Evolutionary conservation across 306 rosid species (phyloP), one percentile per base, ranked within the genome.

Genomic region (Psophocarpus tetragonolobus): DNA sequence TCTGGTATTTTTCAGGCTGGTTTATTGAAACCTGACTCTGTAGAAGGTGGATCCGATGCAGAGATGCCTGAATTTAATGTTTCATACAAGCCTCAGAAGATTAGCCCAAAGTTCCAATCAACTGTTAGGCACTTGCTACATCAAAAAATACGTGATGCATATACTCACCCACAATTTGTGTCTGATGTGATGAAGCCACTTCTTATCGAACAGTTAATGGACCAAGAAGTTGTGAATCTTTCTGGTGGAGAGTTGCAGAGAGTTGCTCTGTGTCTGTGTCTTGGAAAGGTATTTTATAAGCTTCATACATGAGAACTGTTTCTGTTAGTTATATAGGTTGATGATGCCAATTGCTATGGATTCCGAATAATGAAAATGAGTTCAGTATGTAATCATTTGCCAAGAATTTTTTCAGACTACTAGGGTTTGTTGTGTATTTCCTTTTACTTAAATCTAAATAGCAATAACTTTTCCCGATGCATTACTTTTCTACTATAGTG

Each of bases 221-320:
- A 96, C 77, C 97, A 91, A 83, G 98, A 96, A 85, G 98, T 96
- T 68, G 86, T 87, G 75, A 96, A 92, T 91, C 98, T 96, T 75
- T 92, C 99, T 73, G 98, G 99, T 77, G 99, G 99, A 86, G 99
- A 96, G 91, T 79, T 96, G 87, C 99, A 96, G 80, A 88, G 99
- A 89, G 98, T 96, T 80, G 98, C 99, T 23, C 82, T 96, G 57
- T 91, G 97, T 81, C 87, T 92, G 6, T 96, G 99, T 83, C 99
- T 96, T 15, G 99, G 99, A 70, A 96, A 92, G 99, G 99, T 95
- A 88, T 58, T 79, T 58, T 79, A 53, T 67, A 53, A 21, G 30
- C 64, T 81, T 80, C 73, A 30, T 47, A 38, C 10, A 17, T 20
- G 12, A 42, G 33, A 78, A 69, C 29, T 26, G 23, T 9, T 71